These are phyloP conservation scores for Trametes punicea DNA, from an alignment of 768 basidiomycete genomes.

Conservation along the genomic window DNA sequence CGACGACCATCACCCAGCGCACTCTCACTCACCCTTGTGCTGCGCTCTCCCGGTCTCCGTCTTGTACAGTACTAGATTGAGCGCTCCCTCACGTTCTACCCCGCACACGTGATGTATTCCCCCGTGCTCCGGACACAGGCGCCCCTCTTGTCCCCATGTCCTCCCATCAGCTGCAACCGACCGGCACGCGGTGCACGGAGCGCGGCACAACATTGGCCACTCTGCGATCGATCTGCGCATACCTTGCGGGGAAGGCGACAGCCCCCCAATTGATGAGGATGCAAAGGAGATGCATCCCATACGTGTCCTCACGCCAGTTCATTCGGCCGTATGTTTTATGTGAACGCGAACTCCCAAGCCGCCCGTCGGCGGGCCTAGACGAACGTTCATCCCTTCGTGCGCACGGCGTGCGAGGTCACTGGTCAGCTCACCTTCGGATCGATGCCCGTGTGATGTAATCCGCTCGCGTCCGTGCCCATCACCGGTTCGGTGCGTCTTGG, in stretches of 20 bases:
- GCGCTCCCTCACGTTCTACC: neutral
- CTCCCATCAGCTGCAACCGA: neutral
- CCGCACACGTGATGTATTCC: conserved; percentile 5
- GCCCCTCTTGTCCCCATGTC: neutral
- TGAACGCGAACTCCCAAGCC: neutral
- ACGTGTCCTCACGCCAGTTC: neutral
- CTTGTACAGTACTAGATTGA: neutral
- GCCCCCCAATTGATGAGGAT: neutral
- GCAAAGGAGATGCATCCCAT: neutral
- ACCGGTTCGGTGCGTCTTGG: conserved; percentile 7
- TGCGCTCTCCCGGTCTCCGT: neutral
- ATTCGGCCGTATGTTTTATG: conserved; percentile 8
- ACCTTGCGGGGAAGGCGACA: neutral
- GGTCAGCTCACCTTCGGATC: conserved; percentile 12
- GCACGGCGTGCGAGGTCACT: neutral
- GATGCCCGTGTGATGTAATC: conserved; percentile 11
- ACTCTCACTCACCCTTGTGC: neutral
- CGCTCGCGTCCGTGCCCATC: neutral
- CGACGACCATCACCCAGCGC: neutral
- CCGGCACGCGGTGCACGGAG: neutral
- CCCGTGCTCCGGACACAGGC: conserved; percentile 4
- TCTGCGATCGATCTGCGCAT: neutral
- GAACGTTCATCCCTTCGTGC: conserved; percentile 17
- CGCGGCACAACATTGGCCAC: neutral
- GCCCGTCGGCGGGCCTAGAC: neutral